Conservation (phyloP, 139 green algal species). For the Chlorella sorokiniana region DNA sequence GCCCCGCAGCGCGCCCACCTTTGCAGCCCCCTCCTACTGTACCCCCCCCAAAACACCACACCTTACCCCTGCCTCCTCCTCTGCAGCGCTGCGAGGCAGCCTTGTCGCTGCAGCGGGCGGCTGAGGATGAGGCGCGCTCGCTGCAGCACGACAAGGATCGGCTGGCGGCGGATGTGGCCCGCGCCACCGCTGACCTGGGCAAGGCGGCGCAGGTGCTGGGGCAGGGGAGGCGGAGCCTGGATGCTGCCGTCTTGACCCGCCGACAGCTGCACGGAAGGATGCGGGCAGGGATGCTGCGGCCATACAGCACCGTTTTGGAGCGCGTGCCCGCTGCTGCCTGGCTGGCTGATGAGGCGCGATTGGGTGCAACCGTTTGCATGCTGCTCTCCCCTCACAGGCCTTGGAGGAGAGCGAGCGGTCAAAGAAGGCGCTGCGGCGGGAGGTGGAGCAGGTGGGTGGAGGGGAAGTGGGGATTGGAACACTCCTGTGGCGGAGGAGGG, state of each 20-base stretch:
- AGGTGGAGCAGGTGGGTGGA: conserved; percentile 24
- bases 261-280: too few species aligned
- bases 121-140: background rate
- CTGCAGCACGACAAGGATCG: conserved; percentile 8
- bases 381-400: background rate
- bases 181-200: background rate
- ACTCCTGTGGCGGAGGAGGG: too few species aligned
- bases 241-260: background rate
- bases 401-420: background rate
- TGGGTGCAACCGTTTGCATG: background rate
- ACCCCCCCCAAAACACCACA: background rate
- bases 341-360: background rate
- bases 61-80: background rate
- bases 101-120: background rate
- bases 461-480: too few species aligned
- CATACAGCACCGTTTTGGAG: too few species aligned
- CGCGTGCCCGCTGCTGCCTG: background rate
- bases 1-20: background rate
- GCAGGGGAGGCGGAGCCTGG: too few species aligned
- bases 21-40: background rate
- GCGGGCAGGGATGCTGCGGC: too few species aligned
- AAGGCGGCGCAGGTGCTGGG: background rate
- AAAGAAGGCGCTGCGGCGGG: conserved; percentile 4
- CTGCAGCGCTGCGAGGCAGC: conserved; percentile 3
- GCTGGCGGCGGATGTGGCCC: conserved; percentile 13